Evolutionary conservation across 805 yeast genomes (phyloP).

Genomic region (Myxozyma nipponensis): DNA sequence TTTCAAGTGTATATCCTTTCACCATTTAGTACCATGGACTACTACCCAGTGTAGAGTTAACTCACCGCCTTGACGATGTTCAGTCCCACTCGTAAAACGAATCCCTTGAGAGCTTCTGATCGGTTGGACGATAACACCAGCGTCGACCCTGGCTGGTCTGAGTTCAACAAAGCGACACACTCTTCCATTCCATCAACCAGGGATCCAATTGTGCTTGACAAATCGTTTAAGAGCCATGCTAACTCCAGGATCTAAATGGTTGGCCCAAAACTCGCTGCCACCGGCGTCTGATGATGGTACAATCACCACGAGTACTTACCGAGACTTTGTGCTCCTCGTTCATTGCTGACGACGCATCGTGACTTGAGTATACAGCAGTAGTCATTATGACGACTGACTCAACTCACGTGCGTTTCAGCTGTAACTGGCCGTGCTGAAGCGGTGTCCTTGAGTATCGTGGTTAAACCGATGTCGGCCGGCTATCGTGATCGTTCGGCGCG

Average conservation of each 20-base stretch:
- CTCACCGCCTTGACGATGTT: constrained; percentile 27
- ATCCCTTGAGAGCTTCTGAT: constrained; percentile 28
- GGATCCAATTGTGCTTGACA: constrained; percentile 17
- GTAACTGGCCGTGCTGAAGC: no score
- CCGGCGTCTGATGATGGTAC: no score
- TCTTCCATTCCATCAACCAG: constrained; percentile 22
- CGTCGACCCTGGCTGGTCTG: constrained; percentile 26
- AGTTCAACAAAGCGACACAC: constrained; percentile 19
- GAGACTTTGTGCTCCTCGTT: constrained; percentile 28
- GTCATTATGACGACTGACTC: no score
- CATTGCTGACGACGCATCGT: constrained; percentile 18
- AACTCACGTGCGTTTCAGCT: no score
- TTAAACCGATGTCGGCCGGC: no score
- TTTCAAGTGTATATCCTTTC: constrained; percentile 24
- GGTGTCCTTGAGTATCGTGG: no score
- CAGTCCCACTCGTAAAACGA: constrained; percentile 24
- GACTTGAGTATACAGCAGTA: constrained; percentile 19
- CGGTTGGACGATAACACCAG: constrained; percentile 28
- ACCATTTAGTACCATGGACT: no score
- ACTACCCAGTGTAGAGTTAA: no score
- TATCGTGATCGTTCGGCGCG: no score
- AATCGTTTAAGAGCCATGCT: constrained; percentile 26
- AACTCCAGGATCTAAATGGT: constrained; percentile 20
- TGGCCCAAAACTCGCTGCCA: no score
- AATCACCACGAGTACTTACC: constrained; percentile 8